These are phyloP conservation scores for Cordyceps pruinosa DNA, from an alignment of 2,329 filamentous ascomycete species.

Conservation along the genomic window DNA sequence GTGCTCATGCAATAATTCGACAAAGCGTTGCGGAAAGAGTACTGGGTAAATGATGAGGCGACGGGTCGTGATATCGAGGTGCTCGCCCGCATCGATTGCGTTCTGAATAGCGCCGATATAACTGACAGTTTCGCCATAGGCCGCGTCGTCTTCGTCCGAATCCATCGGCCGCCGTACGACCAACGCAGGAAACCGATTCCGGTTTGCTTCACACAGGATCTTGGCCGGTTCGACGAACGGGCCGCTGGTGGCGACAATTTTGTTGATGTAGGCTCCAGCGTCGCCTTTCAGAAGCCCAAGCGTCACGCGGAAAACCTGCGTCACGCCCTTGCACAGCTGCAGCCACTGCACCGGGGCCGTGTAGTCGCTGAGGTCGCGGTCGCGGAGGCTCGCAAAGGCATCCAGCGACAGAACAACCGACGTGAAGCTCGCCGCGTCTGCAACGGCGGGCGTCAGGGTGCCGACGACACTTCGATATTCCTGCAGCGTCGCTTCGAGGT, in stretches of 20 bases:
- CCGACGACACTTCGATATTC: constrained; percentile 16
- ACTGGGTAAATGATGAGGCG: constrained; percentile 18
- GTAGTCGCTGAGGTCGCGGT: constrained; percentile 17
- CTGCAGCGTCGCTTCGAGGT: constrained; percentile 18
- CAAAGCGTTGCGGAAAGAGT: constrained; percentile 16
- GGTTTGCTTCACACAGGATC: constrained; percentile 5
- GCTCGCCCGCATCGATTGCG: constrained; percentile 14
- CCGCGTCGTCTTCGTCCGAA: constrained; percentile 12
- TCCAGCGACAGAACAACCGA: constrained; percentile 19
- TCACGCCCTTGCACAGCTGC: constrained; percentile 18
- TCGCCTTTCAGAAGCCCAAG: constrained; percentile 14
- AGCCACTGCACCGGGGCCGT: constrained; percentile 21
- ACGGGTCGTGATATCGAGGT: constrained; percentile 13
- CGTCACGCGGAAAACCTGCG: constrained; percentile 15
- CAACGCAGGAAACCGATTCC: constrained; percentile 14
- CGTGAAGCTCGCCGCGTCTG: constrained; percentile 19
- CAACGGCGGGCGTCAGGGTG: constrained; percentile 14
- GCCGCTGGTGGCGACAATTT: constrained; percentile 12
- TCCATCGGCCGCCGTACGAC: constrained; percentile 6
- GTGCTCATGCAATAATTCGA: constrained; percentile 15
- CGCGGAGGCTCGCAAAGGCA: constrained; percentile 17
- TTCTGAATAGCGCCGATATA: constrained; percentile 16
- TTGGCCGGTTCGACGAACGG: constrained; percentile 12
- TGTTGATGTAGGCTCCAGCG: constrained; percentile 14
- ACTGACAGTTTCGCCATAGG: constrained; percentile 16